Evolutionary conservation across 495 filamentous ascomycete genomes (phyloP).

Genomic region (Bryoglossum gracile): DNA sequence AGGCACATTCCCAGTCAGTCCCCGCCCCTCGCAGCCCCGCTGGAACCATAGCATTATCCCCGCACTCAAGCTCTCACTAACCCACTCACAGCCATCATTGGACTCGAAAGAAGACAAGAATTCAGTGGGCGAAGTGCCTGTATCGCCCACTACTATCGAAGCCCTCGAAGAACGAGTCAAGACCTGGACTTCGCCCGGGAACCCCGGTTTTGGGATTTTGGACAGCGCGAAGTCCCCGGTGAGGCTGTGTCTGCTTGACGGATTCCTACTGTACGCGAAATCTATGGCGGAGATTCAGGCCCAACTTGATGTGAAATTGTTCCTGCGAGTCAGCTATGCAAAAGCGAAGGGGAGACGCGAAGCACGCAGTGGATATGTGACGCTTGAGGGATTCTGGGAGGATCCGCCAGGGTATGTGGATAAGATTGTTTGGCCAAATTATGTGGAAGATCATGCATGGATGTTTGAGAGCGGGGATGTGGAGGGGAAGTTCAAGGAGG

Average conservation of each 20-base stretch:
- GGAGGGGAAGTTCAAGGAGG: conserved; percentile 41
- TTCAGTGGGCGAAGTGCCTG: conserved; percentile 42
- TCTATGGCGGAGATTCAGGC: conserved; percentile 38
- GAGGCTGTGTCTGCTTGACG: conserved; percentile 62
- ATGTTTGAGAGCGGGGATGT: conserved; percentile 63
- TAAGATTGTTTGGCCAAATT: conserved; percentile 90
- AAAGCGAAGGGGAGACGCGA: conserved; percentile 61
- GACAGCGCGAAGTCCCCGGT: not conserved
- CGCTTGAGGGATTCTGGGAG: conserved; percentile 83
- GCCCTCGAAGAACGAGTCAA: conserved; percentile 32
- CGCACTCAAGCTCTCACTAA: too few species aligned
- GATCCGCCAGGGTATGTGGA: conserved; percentile 95
- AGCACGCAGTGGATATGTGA: conserved; percentile 76
- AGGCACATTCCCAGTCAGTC: conserved; percentile 54
- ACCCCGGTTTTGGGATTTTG: conserved; percentile 27
- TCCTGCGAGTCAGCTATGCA: conserved; percentile 56
- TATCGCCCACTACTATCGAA: conserved; percentile 34
- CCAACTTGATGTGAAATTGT: conserved; percentile 64
- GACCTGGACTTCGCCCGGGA: conserved; percentile 32
- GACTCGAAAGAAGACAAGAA: conserved; percentile 75
- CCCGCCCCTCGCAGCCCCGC: too few species aligned
- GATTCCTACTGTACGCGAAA: conserved; percentile 70
- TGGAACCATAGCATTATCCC: too few species aligned
- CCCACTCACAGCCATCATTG: conserved; percentile 48
- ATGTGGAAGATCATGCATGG: conserved; percentile 68